Percentiles rank a stretch among this genome's conserved stretches.
Evolutionary conservation across 768 basidiomycete genomes (phyloP).

Genomic region (Gautieria morchelliformis): DNA sequence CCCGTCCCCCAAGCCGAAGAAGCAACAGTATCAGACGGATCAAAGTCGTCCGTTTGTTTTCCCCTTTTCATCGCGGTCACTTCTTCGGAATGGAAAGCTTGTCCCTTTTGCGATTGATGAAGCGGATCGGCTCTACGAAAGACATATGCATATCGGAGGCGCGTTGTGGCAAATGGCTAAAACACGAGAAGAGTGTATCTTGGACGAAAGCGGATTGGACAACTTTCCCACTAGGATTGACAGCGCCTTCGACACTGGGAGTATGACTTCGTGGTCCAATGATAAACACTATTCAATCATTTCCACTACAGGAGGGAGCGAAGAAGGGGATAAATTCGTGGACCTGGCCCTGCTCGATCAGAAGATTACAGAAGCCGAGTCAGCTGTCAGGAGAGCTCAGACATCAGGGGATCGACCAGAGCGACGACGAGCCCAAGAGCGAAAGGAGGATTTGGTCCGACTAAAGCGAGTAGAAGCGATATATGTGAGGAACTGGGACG

Average conservation of each 20-base stretch:
- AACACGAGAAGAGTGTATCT: constrained; percentile 91
- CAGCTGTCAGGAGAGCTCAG: constrained; percentile 36
- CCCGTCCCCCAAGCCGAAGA: constrained; percentile 82
- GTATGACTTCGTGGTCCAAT: background rate
- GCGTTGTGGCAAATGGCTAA: constrained; percentile 92
- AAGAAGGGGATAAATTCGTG: constrained; percentile 43
- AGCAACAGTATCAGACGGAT: constrained; percentile 98
- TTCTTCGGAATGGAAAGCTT: constrained; percentile 43
- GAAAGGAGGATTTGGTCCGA: constrained; percentile 74
- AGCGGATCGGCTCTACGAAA: constrained; percentile 82
- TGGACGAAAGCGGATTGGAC: constrained; percentile 85
- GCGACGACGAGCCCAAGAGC: constrained; percentile 53
- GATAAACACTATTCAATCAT: constrained; percentile 6
- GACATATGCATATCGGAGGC: constrained; percentile 84
- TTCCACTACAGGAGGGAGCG: constrained; percentile 1
- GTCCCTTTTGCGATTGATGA: constrained; percentile 96
- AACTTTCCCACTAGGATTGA: constrained; percentile 12
- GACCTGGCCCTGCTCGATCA: constrained; percentile 64
- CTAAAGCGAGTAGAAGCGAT: constrained; percentile 86
- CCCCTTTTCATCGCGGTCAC: constrained; percentile 72
- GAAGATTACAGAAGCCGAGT: constrained; percentile 62
- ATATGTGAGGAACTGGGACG: constrained; percentile 58
- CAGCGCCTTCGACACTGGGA: background rate
- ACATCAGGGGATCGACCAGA: constrained; percentile 34
- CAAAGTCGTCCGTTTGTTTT: constrained; percentile 90